A percentile compares a stretch with the other conserved stretches of the same genome.
Conservation (phyloP, 2,329 filamentous ascomycete genomes). For the Aureobasidium sp. region DNA sequence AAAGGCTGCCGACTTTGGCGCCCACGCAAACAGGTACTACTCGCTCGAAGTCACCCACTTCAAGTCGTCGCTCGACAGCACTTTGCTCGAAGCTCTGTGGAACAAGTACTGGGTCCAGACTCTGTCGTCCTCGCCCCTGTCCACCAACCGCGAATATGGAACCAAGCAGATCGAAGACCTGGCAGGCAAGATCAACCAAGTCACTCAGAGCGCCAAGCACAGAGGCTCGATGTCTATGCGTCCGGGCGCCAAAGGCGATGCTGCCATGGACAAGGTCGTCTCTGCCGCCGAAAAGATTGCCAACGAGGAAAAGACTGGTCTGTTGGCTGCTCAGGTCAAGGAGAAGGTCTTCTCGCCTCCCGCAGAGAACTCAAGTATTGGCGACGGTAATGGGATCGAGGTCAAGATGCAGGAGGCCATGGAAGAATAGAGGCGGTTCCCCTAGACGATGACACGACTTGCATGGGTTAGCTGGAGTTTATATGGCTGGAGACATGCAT, state of each 20-base stretch:
- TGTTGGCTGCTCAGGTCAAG: conserved; percentile 58
- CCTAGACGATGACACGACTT: conserved; percentile 11
- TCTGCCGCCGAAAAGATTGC: conserved; percentile 56
- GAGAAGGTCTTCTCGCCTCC: conserved; percentile 49
- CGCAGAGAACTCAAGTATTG: conserved; percentile 16
- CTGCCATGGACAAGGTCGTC: conserved; percentile 54
- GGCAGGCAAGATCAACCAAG: conserved; percentile 63
- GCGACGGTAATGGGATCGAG: conserved; percentile 15
- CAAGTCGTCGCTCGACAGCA: conserved; percentile 84
- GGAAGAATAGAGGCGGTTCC: conserved; percentile 1
- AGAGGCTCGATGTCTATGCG: conserved; percentile 21
- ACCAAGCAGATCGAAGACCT: conserved; percentile 90
- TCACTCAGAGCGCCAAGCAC: conserved; percentile 29
- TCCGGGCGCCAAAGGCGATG: conserved; percentile 32
- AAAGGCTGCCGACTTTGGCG: conserved; percentile 93
- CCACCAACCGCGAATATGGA: conserved; percentile 87
- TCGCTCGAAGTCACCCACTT: conserved; percentile 85
- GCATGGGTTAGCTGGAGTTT: conserved; percentile 7
- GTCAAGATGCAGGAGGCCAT: conserved; percentile 20
- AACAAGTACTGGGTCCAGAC: conserved; percentile 99
- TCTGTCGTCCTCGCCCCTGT: conserved; percentile 79
- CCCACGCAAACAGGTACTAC: conserved; percentile 87
- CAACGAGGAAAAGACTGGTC: conserved; percentile 55
- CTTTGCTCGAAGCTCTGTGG: conserved; percentile 84
- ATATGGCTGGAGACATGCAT: background rate